Evolutionary conservation across 257 asterid genomes (phyloP).

Genomic region (Lavandula angustifolia): DNA sequence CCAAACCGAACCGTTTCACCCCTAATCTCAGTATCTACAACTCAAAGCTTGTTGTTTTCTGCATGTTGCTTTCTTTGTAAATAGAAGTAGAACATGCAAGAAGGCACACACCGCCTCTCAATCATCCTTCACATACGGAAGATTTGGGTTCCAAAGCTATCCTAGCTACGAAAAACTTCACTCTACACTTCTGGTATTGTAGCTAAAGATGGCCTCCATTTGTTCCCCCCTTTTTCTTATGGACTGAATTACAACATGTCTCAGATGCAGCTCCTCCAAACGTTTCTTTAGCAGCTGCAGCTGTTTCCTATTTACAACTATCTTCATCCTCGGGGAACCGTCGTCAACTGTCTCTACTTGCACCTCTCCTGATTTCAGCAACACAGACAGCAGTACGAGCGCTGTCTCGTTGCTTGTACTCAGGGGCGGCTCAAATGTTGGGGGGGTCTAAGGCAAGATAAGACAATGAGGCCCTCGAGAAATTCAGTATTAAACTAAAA

Average conservation of each 20-base stretch:
- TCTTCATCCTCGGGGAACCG: slow-evolving; percentile 44
- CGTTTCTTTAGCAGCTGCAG: slow-evolving; percentile 46
- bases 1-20: too few species aligned
- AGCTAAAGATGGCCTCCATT: slow-evolving; percentile 60
- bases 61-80: too few species aligned
- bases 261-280: slow-evolving; percentile 36
- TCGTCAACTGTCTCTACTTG: slow-evolving; percentile 17
- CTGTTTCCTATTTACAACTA: slow-evolving; percentile 56
- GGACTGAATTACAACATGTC: slow-evolving; percentile 29
- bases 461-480: too few species aligned
- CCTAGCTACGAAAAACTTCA: background rate
- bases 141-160: slow-evolving; percentile 30
- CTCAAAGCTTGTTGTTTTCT: background rate
- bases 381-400: slow-evolving; percentile 19
- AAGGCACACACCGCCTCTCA: slow-evolving; percentile 26
- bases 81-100: background rate
- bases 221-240: slow-evolving; percentile 23
- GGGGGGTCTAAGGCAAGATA: too few species aligned
- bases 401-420: background rate
- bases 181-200: slow-evolving; percentile 49
- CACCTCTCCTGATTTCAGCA: slow-evolving; percentile 34
- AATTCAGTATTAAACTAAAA: too few species aligned
- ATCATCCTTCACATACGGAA: slow-evolving; percentile 17
- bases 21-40: background rate
- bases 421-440: too few species aligned